These are phyloP conservation scores for Starmerella apicola DNA, from an alignment of 805 yeast genomes.

Conservation along the genomic window DNA sequence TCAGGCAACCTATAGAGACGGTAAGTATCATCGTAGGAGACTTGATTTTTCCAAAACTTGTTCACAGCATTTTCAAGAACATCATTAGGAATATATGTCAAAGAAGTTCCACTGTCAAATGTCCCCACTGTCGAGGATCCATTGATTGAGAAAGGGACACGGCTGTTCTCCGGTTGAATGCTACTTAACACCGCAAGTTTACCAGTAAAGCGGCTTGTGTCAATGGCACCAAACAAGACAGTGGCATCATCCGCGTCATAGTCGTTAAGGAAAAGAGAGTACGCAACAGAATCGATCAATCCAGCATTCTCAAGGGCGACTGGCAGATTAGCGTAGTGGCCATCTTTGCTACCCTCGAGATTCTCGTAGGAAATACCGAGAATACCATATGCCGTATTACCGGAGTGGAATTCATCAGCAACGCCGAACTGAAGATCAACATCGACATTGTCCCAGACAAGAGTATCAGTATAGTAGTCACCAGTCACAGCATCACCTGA, in stretches of 20 bases:
- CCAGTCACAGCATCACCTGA: conserved; percentile 36
- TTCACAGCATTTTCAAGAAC: conserved; percentile 4
- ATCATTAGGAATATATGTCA: conserved; percentile 33
- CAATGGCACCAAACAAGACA: conserved; percentile 51
- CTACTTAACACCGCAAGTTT: conserved; percentile 19
- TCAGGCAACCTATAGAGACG: conserved; percentile 1
- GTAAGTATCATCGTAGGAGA: not conserved
- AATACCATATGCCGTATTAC: not conserved
- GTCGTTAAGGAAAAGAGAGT: conserved; percentile 35
- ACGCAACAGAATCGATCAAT: conserved; percentile 31
- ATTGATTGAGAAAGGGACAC: conserved; percentile 9
- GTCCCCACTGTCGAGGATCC: conserved; percentile 6
- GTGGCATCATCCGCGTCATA: conserved; percentile 18
- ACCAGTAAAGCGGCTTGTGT: conserved; percentile 47
- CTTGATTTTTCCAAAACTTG: conserved; percentile 1
- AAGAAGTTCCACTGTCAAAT: conserved; percentile 42
- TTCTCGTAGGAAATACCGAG: conserved; percentile 3
- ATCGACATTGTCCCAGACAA: conserved; percentile 36
- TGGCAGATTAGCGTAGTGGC: conserved; percentile 26
- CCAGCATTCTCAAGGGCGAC: conserved; percentile 30
- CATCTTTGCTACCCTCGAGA: not conserved
- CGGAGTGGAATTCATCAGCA: not conserved
- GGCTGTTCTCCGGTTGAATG: not conserved
- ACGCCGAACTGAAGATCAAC: conserved; percentile 24
- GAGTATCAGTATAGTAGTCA: conserved; percentile 46